phyloP scores from a whole-genome alignment of 2,329 filamentous ascomycete species.

The Hypoxylon rubiginosum region DNA sequence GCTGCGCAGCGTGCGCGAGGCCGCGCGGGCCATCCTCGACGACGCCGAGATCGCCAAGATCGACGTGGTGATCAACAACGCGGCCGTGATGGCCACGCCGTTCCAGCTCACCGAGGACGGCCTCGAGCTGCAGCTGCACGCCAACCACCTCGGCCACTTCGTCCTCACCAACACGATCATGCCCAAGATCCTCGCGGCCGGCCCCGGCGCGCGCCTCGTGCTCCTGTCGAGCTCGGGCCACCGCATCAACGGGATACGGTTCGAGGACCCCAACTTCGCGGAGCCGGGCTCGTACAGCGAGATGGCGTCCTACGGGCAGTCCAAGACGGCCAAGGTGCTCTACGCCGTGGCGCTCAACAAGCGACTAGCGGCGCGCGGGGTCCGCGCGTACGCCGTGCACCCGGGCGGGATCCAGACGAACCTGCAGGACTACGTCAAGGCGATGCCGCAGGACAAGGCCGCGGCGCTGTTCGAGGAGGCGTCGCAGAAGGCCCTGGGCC shows the following conservation, averaged over 20 bases:
- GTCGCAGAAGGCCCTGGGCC: constrained; percentile 45
- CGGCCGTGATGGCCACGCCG: constrained; percentile 59
- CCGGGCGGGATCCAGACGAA: constrained; percentile 54
- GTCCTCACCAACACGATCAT: constrained; percentile 48
- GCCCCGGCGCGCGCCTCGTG: constrained; percentile 40
- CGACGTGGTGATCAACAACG: constrained; percentile 51
- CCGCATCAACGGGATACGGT: constrained; percentile 43
- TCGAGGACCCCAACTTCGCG: constrained; percentile 50
- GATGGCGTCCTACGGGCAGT: constrained; percentile 59
- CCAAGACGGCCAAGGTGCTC: constrained; percentile 62
- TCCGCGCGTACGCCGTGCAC: constrained; percentile 56
- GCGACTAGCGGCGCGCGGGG: constrained; percentile 45
- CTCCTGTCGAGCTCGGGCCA: constrained; percentile 45
- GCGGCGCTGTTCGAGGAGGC: constrained; percentile 42
- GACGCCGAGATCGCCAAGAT: constrained; percentile 50
- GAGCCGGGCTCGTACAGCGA: constrained; percentile 50
- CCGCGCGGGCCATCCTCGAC: constrained; percentile 49
- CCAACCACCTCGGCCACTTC: constrained; percentile 55
- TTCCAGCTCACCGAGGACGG: constrained; percentile 52
- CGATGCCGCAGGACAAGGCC: constrained; percentile 24
- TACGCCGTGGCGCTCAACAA: constrained; percentile 56
- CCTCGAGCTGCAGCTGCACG: constrained; percentile 53
- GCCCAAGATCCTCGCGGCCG: constrained; percentile 45
- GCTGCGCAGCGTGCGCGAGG: constrained; percentile 49
- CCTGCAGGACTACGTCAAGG: constrained; percentile 39